phyloP scores from a whole-genome alignment of 768 basidiomycete species.

The Ramaria rubella region DNA sequence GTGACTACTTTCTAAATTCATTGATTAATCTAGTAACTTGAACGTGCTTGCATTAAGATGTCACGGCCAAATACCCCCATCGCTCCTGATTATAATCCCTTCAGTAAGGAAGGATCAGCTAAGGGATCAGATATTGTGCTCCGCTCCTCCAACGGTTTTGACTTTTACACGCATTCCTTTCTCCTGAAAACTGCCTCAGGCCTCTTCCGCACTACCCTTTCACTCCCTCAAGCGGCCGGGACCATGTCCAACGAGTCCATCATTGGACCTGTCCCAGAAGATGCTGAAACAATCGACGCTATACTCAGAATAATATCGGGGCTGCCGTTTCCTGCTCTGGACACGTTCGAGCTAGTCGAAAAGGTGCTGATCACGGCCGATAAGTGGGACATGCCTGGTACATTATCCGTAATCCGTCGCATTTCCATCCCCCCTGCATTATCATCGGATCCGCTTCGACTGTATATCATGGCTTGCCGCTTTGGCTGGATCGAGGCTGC shows the following conservation, averaged over 20 bases:
- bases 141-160: slow-evolving; percentile 41
- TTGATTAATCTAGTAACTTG: too few relatives aligned
- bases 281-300: slow-evolving; percentile 44
- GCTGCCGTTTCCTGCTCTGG: slow-evolving; percentile 41
- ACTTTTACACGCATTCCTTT: slow-evolving; percentile 53
- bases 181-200: slow-evolving; percentile 57
- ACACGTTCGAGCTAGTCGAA: slow-evolving; percentile 49
- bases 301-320: slow-evolving; percentile 58
- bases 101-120: too few relatives aligned
- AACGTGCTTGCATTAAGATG: too few relatives aligned
- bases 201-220: slow-evolving; percentile 58
- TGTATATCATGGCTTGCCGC: slow-evolving; percentile 49
- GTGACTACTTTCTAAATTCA: too few relatives aligned
- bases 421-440: slow-evolving; percentile 46
- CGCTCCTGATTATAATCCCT: too few relatives aligned
- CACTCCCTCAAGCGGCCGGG: slow-evolving; percentile 28
- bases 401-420: slow-evolving; percentile 51
- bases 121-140: slow-evolving; percentile 30
- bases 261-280: slow-evolving; percentile 61
- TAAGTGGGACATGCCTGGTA: slow-evolving; percentile 66
- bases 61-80: too few relatives aligned
- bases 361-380: slow-evolving; percentile 52
- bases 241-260: slow-evolving; percentile 34
- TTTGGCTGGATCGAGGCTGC: slow-evolving; percentile 55
- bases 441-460: slow-evolving; percentile 41